Base-by-base conservation (phyloP, 352 stramenopile genomes). In the Albugo laibachii region DNA sequence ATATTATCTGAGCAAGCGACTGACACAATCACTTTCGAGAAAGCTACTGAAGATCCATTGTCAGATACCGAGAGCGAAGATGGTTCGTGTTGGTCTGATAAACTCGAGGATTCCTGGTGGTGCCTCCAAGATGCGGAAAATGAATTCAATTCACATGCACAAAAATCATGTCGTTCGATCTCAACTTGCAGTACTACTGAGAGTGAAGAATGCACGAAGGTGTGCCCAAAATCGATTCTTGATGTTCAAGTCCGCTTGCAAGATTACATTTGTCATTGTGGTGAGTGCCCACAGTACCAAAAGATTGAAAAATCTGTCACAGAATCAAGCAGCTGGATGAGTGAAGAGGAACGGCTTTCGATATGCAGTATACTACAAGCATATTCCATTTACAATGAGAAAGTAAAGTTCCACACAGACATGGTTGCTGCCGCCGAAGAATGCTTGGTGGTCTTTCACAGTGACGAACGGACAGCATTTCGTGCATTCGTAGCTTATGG, bases 301-400 rank as follows among this genome's bases (percentile, higher is more conserved):
- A 15, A 53, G 39, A 64, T 64, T 39, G 45, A 57, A 41, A 46
- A 53, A 15, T 52, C 54, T 16, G 57, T 64, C 10, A 61, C 57
- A 19, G 56, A 54, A 45, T 64, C 57, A 15, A 64, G 56, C 50
- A 52, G 47, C 36, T 64, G 57, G 57, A 64, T 64, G 15, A 63
- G 31, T 1, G 58, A 62, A 39, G 45, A 41, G 13, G 58, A 65
- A 51, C 58, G 58, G 2, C 47, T 48, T n/a, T 36, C 39, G 11
- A 42, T 65, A 15, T 62, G 58, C 42, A 50, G 52, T 16, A 47
- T 65, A 18, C 49, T 65, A 16, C 54, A 62, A 37, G 58, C 58
- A 36, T 65, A 60, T 47, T 43, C 55, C 24, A 51, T 53, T 38
- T 55, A 53, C 55, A 48, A 53, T 14, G 38, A 54, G 11, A 52